These are phyloP conservation scores for Leucocoprinus leucothites DNA, from an alignment of 768 basidiomycete species.

Conservation along the genomic window DNA sequence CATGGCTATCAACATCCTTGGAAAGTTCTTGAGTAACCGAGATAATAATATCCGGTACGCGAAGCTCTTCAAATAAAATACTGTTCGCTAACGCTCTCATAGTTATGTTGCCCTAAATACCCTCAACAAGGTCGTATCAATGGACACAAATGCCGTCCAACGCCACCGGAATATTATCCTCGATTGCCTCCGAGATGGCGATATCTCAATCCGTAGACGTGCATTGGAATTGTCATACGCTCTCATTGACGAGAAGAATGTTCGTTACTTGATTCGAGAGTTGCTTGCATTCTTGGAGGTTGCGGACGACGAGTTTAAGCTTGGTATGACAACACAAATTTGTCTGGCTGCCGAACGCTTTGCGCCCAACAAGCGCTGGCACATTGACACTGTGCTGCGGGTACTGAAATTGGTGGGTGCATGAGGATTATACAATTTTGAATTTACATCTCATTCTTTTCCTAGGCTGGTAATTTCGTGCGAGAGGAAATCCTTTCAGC, in stretches of 20 bases:
- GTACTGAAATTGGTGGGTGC: conserved; percentile 81
- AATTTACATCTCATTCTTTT: conserved; percentile 1
- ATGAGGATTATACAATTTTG: background rate
- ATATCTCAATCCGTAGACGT: conserved; percentile 95
- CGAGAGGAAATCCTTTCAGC: conserved; percentile 93
- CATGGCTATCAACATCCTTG: conserved; percentile 99
- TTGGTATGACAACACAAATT: conserved; percentile 97
- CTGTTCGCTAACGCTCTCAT: conserved; percentile 2
- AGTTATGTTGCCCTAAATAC: conserved; percentile 99
- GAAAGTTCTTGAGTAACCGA: conserved; percentile 95
- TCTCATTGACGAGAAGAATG: conserved; percentile 92
- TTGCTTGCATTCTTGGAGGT: conserved; percentile 95
- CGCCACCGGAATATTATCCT: conserved; percentile 97
- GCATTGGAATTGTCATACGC: conserved; percentile 97
- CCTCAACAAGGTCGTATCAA: conserved; percentile 94
- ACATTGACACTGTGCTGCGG: conserved; percentile 95
- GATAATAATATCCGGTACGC: conserved; percentile 97
- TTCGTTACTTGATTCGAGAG: conserved; percentile 88
- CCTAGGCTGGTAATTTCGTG: conserved; percentile 95
- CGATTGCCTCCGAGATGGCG: conserved; percentile 98
- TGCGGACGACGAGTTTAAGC: conserved; percentile 98
- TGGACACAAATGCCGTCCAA: conserved; percentile 98
- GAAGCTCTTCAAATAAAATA: background rate
- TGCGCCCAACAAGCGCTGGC: conserved; percentile 98
- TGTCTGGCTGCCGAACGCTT: conserved; percentile 93